These are phyloP conservation scores for Backusella australiensis DNA, from an alignment of 192 early-diverging fungal species.

Conservation along the genomic window DNA sequence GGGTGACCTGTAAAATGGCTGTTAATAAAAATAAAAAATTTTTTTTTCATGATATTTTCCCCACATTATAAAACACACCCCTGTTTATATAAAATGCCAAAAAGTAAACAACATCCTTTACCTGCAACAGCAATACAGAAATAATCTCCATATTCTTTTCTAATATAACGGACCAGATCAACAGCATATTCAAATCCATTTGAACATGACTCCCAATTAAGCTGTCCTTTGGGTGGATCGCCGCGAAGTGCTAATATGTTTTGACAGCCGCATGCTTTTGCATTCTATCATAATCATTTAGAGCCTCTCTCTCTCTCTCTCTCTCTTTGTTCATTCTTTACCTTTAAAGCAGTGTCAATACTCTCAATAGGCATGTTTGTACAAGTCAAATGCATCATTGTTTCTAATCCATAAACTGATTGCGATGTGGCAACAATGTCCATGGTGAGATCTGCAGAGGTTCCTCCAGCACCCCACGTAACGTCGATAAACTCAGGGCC, in stretches of 20 bases:
- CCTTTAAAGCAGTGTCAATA: conserved; percentile 80
- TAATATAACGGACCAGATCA: conserved; percentile 91
- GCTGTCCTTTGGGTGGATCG: conserved; percentile 83
- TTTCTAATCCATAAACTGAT: conserved; percentile 88
- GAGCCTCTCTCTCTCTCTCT: too few species aligned
- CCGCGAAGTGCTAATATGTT: conserved; percentile 96
- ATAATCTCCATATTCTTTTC: conserved; percentile 81
- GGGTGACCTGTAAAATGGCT: conserved; percentile 68
- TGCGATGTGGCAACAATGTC: conserved; percentile 87
- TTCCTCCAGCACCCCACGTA: conserved; percentile 97
- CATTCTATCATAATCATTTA: conserved; percentile 40
- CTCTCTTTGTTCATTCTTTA: conserved; percentile 8
- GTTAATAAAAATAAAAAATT: not conserved
- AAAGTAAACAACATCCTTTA: conserved; percentile 51
- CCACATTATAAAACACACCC: not conserved
- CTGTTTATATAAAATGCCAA: not conserved
- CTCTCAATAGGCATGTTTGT: conserved; percentile 93
- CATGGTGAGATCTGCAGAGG: conserved; percentile 83
- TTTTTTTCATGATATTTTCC: not conserved
- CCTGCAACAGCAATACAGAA: conserved; percentile 98
- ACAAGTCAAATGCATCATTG: conserved; percentile 96
- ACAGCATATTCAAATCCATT: conserved; percentile 78
- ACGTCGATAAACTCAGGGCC: conserved; percentile 95
- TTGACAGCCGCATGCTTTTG: conserved; percentile 84
- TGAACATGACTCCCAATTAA: conserved; percentile 76